Conservation (phyloP, 768 basidiomycete genomes). For the Suillus fuscotomentosus region DNA sequence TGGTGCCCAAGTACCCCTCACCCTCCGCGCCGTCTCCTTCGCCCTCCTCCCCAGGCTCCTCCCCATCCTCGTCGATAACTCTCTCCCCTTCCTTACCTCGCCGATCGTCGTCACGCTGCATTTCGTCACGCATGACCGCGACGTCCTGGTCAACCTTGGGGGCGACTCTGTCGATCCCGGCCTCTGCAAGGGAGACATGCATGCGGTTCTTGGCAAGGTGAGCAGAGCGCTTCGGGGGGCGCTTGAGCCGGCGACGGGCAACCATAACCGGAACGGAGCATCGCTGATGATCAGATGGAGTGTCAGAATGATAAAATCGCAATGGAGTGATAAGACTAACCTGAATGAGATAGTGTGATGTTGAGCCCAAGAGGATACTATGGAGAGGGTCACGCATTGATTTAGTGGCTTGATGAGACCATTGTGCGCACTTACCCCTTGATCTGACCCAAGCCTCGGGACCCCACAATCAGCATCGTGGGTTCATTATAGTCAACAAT, state of each 20-base stretch:
- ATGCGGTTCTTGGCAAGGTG: constrained; percentile 80
- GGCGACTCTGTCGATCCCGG: constrained; percentile 85
- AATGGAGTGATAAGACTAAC: constrained; percentile 31
- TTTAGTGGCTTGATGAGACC: not conserved
- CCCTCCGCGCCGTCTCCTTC: constrained; percentile 28
- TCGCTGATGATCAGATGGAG: constrained; percentile 46
- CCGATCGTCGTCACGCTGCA: constrained; percentile 62
- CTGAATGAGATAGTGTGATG: constrained; percentile 92
- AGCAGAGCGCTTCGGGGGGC: constrained; percentile 77
- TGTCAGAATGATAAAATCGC: not conserved
- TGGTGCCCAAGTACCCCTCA: constrained; percentile 29
- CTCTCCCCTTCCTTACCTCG: constrained; percentile 21
- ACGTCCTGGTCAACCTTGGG: constrained; percentile 85
- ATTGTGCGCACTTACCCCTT: constrained; percentile 64
- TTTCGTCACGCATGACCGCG: constrained; percentile 74
- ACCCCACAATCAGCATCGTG: constrained; percentile 92
- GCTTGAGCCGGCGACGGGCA: constrained; percentile 86
- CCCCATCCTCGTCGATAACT: constrained; percentile 26
- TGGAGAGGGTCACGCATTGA: not conserved
- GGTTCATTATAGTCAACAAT: constrained; percentile 87
- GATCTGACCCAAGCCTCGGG: constrained; percentile 83
- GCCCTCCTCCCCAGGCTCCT: constrained; percentile 19
- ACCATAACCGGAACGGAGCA: constrained; percentile 98
- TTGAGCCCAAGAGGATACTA: constrained; percentile 91
- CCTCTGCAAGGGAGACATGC: constrained; percentile 84